These are phyloP conservation scores for Saraca asoca DNA, from an alignment of 331 rosid genomes.

Conservation along the genomic window DNA sequence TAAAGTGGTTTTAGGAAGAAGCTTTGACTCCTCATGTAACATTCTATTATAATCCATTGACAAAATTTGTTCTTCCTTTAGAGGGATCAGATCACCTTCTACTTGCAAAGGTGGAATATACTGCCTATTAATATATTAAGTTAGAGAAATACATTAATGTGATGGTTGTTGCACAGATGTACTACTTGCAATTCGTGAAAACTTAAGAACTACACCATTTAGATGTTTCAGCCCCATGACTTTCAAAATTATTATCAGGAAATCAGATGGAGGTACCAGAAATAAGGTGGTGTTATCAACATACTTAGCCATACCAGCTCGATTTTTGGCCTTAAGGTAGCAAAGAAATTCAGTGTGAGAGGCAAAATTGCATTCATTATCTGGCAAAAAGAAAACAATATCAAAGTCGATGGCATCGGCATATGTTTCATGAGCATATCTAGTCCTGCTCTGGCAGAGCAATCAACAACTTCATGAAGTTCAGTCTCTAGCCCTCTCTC, in stretches of 20 bases:
- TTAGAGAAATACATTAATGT: constrained; percentile 50
- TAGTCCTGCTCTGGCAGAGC: constrained; percentile 94
- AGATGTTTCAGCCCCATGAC: constrained; percentile 85
- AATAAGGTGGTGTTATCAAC: no score
- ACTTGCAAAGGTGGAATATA: constrained; percentile 54
- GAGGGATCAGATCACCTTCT: constrained; percentile 51
- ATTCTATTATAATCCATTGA: constrained; percentile 59
- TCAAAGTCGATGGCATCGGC: constrained; percentile 90
- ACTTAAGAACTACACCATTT: constrained; percentile 93
- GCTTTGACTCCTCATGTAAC: constrained; percentile 63
- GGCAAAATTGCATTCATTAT: no score
- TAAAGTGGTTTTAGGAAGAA: constrained; percentile 50
- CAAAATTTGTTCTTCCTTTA: constrained; percentile 58
- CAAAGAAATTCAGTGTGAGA: no score
- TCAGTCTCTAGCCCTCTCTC: constrained; percentile 66
- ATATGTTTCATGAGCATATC: constrained; percentile 82
- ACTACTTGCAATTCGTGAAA: constrained; percentile 56
- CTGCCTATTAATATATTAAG: constrained; percentile 63
- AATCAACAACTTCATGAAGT: constrained; percentile 82
- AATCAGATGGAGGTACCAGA: no score
- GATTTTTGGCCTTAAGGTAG: no score
- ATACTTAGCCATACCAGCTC: no score
- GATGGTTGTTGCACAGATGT: constrained; percentile 55
- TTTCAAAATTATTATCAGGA: no score
- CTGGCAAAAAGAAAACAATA: constrained; percentile 87